phyloP scores from a whole-genome alignment of 2,329 filamentous ascomycete genomes.

The Elsinoe australis region DNA sequence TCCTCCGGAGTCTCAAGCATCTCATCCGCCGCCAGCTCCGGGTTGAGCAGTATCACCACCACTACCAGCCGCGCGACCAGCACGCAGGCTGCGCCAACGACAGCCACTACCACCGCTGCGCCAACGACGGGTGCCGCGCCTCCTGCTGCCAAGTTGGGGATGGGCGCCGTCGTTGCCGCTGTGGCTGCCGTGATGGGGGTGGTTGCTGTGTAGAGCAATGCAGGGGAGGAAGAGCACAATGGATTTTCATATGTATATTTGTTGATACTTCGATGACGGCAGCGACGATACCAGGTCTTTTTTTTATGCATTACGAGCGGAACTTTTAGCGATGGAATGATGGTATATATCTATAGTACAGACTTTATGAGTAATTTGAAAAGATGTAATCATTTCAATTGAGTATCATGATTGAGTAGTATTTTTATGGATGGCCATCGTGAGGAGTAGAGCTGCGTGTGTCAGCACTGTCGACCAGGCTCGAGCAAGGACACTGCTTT shows the following conservation, averaged over 20 bases:
- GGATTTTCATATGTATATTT: too few relatives aligned
- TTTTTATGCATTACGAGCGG: slow-evolving; percentile 4
- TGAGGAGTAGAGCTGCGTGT: too few relatives aligned
- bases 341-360: slow-evolving; percentile 6
- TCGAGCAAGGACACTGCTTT: too few relatives aligned
- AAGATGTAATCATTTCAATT: background rate
- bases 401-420: background rate
- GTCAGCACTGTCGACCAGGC: too few relatives aligned
- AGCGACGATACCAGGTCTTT: slow-evolving; percentile 13
- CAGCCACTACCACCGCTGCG: slow-evolving; percentile 18
- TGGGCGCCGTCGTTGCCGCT: slow-evolving; percentile 10
- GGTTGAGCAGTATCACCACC: background rate
- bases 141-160: background rate
- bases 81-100: background rate
- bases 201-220: background rate
- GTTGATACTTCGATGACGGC: background rate
- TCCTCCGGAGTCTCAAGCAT: slow-evolving; percentile 1
- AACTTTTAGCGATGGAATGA: background rate
- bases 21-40: background rate
- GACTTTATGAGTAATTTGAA: background rate
- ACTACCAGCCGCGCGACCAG: background rate
- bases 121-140: slow-evolving; percentile 16
- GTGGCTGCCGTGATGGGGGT: background rate
- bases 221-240: background rate
- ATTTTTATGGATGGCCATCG: background rate